Conservation (phyloP, 148 eudicot genomes). For the Cornus suecica region DNA sequence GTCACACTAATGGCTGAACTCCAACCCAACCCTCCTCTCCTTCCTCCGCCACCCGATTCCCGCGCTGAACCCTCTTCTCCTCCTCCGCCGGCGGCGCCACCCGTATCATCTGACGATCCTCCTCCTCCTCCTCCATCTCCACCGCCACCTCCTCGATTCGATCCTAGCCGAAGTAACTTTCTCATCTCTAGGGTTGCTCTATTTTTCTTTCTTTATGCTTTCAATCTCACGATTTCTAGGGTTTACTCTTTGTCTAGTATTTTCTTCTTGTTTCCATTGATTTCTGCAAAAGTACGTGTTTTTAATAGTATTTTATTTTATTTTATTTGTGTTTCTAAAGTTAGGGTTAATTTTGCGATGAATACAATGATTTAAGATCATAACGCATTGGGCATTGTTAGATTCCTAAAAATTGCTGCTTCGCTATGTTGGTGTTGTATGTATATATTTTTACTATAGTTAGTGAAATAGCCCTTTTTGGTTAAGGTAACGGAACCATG, state of each 20-base stretch:
- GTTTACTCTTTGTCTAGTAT: neutral
- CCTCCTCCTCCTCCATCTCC: conserved; percentile 28
- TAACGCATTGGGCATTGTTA: too few relatives aligned
- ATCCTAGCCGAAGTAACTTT: conserved; percentile 63
- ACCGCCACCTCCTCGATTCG: conserved; percentile 39
- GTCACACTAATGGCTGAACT: conserved; percentile 19
- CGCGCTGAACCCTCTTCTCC: conserved; percentile 7
- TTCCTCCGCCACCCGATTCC: conserved; percentile 15
- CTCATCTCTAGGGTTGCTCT: conserved; percentile 5
- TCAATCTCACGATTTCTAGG: neutral
- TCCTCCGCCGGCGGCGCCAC: too few relatives aligned
- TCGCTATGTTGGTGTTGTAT: too few relatives aligned
- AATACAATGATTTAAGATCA: too few relatives aligned
- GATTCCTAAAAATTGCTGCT: too few relatives aligned
- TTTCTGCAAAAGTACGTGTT: neutral
- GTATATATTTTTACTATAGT: too few relatives aligned
- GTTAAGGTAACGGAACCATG: too few relatives aligned
- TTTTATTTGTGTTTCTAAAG: too few relatives aligned
- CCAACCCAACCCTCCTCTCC: conserved; percentile 13
- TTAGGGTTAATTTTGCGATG: too few relatives aligned
- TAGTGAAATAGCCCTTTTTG: too few relatives aligned
- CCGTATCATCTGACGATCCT: conserved; percentile 10
- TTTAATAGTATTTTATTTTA: too few relatives aligned
- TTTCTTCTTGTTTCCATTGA: neutral
- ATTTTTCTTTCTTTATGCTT: neutral